Percentiles rank a stretch among this genome's conserved stretches.
These are phyloP conservation scores for Deinandra increscens DNA, from an alignment of 129 eudicot species.

Conservation along the genomic window DNA sequence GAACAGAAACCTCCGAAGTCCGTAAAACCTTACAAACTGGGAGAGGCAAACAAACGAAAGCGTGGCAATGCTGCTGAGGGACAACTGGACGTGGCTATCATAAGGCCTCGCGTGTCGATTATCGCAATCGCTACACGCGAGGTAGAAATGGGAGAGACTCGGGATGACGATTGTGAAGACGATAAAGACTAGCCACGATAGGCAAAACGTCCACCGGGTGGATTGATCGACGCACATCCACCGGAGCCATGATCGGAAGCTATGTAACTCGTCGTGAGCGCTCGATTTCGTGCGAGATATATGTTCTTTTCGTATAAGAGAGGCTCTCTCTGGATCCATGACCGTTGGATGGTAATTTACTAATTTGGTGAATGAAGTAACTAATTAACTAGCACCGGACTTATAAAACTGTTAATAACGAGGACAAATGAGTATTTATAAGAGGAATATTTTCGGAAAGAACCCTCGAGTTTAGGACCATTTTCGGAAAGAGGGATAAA, in stretches of 20 bases:
- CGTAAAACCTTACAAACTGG: conserved; percentile 49
- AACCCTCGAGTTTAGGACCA: conserved; percentile 6
- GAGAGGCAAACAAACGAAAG: conserved; percentile 74
- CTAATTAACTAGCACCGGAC: neutral
- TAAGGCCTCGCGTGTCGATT: conserved; percentile 57
- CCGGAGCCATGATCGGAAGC: no score
- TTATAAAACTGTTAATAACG: neutral
- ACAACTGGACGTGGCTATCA: conserved; percentile 66
- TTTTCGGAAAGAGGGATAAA: neutral
- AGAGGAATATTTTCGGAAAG: neutral
- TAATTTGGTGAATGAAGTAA: neutral
- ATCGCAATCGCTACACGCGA: conserved; percentile 69
- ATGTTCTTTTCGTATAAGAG: conserved; percentile 27
- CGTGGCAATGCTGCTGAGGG: conserved; percentile 72
- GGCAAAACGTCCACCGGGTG: conserved; percentile 28
- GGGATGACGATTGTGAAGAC: conserved; percentile 65
- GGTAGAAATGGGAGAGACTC: conserved; percentile 57
- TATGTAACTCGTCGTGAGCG: conserved; percentile 63
- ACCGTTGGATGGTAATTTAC: neutral
- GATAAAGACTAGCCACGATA: conserved; percentile 72
- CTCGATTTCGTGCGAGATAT: conserved; percentile 47
- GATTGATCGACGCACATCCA: conserved; percentile 96
- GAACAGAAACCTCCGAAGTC: conserved; percentile 74
- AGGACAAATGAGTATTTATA: conserved; percentile 10
- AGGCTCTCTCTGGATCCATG: conserved; percentile 42